phyloP scores from a whole-genome alignment of 2,329 filamentous ascomycete species.

The Emergomyces orientalis region DNA sequence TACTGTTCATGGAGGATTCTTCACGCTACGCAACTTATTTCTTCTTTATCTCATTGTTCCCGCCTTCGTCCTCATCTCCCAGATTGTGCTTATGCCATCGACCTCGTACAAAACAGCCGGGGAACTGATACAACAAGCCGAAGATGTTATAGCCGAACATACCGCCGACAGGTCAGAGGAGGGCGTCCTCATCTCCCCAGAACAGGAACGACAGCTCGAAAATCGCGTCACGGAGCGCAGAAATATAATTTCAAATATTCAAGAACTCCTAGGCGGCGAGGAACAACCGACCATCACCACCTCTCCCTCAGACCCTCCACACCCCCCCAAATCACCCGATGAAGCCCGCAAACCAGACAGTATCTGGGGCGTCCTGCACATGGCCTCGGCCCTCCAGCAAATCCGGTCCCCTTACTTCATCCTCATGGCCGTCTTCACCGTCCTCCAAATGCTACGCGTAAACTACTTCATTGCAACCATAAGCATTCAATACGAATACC shows the following conservation, averaged over 20 bases:
- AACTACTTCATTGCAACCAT: constrained; percentile 86
- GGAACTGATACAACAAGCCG: constrained; percentile 67
- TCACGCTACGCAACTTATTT: constrained; percentile 59
- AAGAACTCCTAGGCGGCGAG: constrained; percentile 35
- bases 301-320: constrained; percentile 36
- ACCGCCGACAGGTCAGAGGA: constrained; percentile 44
- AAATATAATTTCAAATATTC: constrained; percentile 59
- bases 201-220: constrained; percentile 41
- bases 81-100: constrained; percentile 62
- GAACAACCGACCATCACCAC: neutral
- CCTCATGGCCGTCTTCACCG: constrained; percentile 68
- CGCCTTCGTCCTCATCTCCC: constrained; percentile 53
- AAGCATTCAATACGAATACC: constrained; percentile 66
- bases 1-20: constrained; percentile 25
- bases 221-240: constrained; percentile 53
- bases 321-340: constrained; percentile 46
- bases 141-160: constrained; percentile 41
- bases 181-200: constrained; percentile 14
- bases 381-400: constrained; percentile 59
- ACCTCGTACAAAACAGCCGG: constrained; percentile 78
- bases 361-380: constrained; percentile 81
- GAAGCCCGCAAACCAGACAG: constrained; percentile 48
- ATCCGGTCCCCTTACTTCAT: constrained; percentile 76
- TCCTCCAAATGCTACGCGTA: constrained; percentile 65
- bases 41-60: constrained; percentile 63